Base-by-base conservation (phyloP, 371 early-diverging fungal species). In the Phascolomyces articulosus region DNA sequence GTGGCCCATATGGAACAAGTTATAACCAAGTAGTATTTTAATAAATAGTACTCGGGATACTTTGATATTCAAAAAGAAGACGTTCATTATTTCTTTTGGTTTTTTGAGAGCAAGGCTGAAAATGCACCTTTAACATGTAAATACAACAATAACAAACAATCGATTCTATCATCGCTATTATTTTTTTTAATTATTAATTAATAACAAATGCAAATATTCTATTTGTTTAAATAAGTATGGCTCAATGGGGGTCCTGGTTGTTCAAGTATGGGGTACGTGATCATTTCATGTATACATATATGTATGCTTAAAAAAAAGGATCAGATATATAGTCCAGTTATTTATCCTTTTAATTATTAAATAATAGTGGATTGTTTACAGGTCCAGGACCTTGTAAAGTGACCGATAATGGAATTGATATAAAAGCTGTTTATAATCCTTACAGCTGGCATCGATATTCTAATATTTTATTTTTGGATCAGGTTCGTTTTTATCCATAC, bases 211-310 rank as follows among this genome's bases (percentile, higher is more conserved):
- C n/a, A n/a, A n/a, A n/a, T n/a, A n/a, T n/a, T n/a, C n/a, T n/a
- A n/a, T 24, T 51, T 51, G 15, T 23, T 27, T 82, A 9, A 11
- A 34, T 34, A 34, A 34, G 34, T 90, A 24, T 93, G 94, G 94
- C 68, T 91, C 58, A 87, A 87, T 31, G 94, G 94, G 16, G 96
- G 95, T 4, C 95, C 96, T 1, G 96, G 95, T 0, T 93, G 93
- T 69, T 87, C 90, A 20, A 87, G 87, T 13, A 74, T 88, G 71
- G 86, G 89, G 56, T 70, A 69, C 44, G 57, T 16, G 11, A 9
- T 34, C 0, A 34, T 34, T n/a, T n/a, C n/a, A n/a, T n/a, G n/a
- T n/a, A n/a, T n/a, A n/a, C n/a, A n/a, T n/a, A n/a, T n/a, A n/a
- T n/a, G n/a, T n/a, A n/a, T n/a, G n/a, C n/a, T n/a, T n/a, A n/a